phyloP scores from a whole-genome alignment of 108 stramenopile species.

The Cyclotella atomus region DNA sequence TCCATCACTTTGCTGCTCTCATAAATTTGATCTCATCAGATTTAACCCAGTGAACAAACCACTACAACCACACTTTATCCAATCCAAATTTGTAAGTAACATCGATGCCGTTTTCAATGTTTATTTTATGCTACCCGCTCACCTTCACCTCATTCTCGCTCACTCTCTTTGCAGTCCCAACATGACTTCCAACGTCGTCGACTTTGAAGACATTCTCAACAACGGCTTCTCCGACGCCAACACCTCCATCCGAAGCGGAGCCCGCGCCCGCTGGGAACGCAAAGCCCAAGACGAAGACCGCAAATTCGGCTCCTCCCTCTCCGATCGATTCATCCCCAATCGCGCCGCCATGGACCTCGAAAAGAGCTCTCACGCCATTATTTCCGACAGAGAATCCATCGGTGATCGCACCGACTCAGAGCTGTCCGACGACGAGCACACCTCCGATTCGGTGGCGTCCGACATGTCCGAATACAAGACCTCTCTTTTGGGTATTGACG shows the following conservation, averaged over 20 bases:
- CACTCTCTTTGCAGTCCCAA: background rate
- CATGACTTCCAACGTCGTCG: constrained; percentile 84
- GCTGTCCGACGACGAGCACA: constrained; percentile 77
- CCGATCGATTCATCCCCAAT: constrained; percentile 90
- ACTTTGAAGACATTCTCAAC: constrained; percentile 82
- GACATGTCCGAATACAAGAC: constrained; percentile 59
- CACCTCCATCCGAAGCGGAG: constrained; percentile 69
- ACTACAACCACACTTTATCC: too few species aligned
- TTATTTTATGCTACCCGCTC: too few species aligned
- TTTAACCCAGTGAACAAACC: too few species aligned
- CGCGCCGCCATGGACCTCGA: constrained; percentile 82
- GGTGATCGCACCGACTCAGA: constrained; percentile 74
- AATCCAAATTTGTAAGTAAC: too few species aligned
- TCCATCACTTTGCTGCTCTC: too few species aligned
- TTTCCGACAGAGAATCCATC: constrained; percentile 49
- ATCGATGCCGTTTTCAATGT: too few species aligned
- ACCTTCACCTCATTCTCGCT: background rate
- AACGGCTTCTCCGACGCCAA: constrained; percentile 90
- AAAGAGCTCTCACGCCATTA: constrained; percentile 68
- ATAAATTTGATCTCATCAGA: too few species aligned
- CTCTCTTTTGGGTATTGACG: constrained; percentile 74
- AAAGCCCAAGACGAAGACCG: constrained; percentile 41
- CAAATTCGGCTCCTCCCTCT: constrained; percentile 21
- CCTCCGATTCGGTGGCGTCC: constrained; percentile 53
- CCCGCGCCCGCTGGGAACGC: constrained; percentile 87